Conservation (phyloP, 371 early-diverging fungal genomes). For the Mucor indicus region DNA sequence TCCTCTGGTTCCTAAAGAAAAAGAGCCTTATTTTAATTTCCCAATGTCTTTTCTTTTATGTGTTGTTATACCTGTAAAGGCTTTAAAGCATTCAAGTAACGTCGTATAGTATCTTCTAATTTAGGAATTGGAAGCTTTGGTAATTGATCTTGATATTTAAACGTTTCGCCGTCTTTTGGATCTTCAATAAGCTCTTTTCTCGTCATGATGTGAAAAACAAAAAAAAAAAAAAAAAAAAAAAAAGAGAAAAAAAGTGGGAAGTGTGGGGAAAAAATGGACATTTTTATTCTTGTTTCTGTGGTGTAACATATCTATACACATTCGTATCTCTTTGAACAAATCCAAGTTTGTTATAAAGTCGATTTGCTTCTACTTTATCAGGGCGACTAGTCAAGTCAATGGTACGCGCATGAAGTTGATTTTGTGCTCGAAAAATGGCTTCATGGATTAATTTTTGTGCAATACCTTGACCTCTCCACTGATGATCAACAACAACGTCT, state of each 20-base stretch:
- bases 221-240: too few relatives aligned
- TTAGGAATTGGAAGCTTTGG: constrained; percentile 86
- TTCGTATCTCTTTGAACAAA: constrained; percentile 44
- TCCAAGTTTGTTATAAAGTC: constrained; percentile 42
- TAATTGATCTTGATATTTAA: constrained; percentile 60
- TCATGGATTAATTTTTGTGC: constrained; percentile 25
- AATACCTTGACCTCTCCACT: constrained; percentile 32
- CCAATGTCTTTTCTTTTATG: too few relatives aligned
- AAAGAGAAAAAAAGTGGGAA: too few relatives aligned
- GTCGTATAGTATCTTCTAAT: constrained; percentile 72
- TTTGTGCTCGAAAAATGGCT: constrained; percentile 23
- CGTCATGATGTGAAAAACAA: too few relatives aligned
- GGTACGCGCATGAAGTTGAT: constrained; percentile 21
- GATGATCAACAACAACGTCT: constrained; percentile 37
- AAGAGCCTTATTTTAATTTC: too few relatives aligned
- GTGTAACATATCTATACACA: constrained; percentile 40
- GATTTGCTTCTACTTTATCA: constrained; percentile 42
- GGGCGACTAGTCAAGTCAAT: constrained; percentile 49
- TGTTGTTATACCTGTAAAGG: constrained; percentile 74
- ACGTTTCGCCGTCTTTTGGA: constrained; percentile 30
- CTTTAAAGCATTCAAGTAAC: constrained; percentile 71
- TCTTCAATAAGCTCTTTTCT: constrained; percentile 10
- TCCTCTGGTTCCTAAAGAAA: constrained; percentile 57
- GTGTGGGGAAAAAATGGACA: too few relatives aligned
- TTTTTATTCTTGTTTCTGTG: too few relatives aligned